Conservation (phyloP, 1,284 basidiomycete species). For the Melampsora americana region DNA sequence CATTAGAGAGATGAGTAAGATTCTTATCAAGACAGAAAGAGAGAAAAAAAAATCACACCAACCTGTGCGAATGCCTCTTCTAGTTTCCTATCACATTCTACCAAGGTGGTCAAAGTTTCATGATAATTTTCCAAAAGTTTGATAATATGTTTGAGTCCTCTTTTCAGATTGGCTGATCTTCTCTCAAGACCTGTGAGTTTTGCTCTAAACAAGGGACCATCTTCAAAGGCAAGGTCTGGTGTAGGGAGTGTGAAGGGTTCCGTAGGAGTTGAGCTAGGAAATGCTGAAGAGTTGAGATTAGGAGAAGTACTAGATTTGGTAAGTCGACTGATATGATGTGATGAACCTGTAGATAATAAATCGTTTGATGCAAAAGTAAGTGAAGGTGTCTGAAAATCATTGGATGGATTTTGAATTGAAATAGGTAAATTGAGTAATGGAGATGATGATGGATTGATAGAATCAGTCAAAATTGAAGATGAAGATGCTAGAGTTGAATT, state of each 20-base stretch:
- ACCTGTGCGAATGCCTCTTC: constrained; percentile 7
- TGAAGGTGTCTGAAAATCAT: background rate
- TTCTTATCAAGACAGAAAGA: background rate
- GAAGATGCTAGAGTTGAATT: no score
- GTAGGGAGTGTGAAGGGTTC: constrained; percentile 8
- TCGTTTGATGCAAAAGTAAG: background rate
- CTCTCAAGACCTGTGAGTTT: constrained; percentile 27
- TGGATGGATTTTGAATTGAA: background rate
- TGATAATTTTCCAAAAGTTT: constrained; percentile 24
- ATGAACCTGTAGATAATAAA: no score
- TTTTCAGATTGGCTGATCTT: constrained; percentile 17
- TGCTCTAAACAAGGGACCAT: constrained; percentile 30
- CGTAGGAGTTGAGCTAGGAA: constrained; percentile 34
- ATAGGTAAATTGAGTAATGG: background rate
- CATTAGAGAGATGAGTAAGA: background rate
- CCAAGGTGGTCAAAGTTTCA: background rate
- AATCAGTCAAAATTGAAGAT: background rate
- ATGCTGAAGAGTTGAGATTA: constrained; percentile 1
- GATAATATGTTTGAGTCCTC: constrained; percentile 28
- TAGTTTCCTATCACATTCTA: constrained; percentile 19
- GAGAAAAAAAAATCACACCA: background rate
- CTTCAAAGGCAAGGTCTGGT: constrained; percentile 12
- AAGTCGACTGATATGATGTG: background rate
- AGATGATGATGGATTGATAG: background rate
- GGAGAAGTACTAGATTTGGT: constrained; percentile 20